phyloP scores from a whole-genome alignment of 495 filamentous ascomycete genomes.

The Aspergillus affinis region DNA sequence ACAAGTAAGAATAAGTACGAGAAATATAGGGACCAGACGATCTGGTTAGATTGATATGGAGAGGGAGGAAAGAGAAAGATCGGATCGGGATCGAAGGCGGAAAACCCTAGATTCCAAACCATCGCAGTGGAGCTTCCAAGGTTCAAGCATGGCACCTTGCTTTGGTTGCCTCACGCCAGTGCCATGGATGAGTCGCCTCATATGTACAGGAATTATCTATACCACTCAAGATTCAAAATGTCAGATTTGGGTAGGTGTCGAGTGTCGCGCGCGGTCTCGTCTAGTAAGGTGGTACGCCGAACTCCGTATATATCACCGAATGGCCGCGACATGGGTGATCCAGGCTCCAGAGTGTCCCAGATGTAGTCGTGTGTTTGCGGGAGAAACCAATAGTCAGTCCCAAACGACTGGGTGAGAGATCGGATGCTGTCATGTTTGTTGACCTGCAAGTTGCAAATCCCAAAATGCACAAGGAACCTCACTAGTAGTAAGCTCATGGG shows the following conservation, averaged over 20 bases:
- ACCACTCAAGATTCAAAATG: background rate
- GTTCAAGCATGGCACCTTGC: background rate
- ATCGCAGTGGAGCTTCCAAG: background rate
- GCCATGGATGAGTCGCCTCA: background rate
- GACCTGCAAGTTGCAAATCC: background rate
- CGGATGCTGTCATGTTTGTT: background rate
- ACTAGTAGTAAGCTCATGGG: background rate
- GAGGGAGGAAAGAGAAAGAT: slow-evolving; percentile 3
- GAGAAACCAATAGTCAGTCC: background rate
- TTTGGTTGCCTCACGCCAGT: background rate
- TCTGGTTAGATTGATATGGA: background rate
- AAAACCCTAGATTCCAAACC: slow-evolving; percentile 1
- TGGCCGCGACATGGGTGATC: too few species aligned
- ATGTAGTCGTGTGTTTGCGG: background rate
- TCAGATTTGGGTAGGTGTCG: background rate
- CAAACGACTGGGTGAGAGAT: background rate
- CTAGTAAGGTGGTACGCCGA: too few species aligned
- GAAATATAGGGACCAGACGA: background rate
- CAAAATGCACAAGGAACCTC: background rate
- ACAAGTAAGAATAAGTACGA: background rate
- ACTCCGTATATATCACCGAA: too few species aligned
- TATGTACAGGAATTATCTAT: background rate
- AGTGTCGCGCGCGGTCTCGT: too few species aligned
- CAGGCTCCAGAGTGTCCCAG: background rate
- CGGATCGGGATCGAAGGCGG: slow-evolving; percentile 14